These are phyloP conservation scores for Candida alai DNA, from an alignment of 805 yeast species.

Conservation along the genomic window DNA sequence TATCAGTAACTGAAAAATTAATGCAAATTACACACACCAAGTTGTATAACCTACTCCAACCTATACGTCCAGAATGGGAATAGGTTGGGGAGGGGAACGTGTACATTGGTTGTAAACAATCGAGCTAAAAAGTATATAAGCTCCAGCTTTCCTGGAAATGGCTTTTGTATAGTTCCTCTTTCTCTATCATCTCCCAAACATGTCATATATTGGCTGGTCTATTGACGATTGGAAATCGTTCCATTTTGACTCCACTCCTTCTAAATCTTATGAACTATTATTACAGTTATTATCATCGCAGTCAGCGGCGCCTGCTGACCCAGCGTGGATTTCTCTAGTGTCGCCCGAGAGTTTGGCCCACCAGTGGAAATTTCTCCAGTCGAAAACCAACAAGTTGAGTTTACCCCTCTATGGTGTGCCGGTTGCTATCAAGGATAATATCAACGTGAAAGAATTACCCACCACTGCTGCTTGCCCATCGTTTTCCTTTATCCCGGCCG, in stretches of 20 bases:
- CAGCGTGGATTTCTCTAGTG: conserved; percentile 90
- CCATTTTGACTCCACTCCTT: conserved; percentile 60
- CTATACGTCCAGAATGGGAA: no score
- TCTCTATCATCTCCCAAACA: no score
- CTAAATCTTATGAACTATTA: conserved; percentile 53
- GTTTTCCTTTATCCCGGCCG: conserved; percentile 60
- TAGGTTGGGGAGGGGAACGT: no score
- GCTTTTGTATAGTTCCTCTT: no score
- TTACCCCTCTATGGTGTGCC: conserved; percentile 91
- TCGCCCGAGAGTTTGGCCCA: conserved; percentile 56
- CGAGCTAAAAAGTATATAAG: no score
- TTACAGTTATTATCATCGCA: conserved; percentile 45
- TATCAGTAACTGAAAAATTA: no score
- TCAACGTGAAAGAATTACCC: conserved; percentile 74
- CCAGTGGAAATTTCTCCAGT: conserved; percentile 77
- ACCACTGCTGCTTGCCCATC: conserved; percentile 98
- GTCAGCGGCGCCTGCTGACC: conserved; percentile 49
- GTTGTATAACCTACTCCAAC: no score
- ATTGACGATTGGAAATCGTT: conserved; percentile 70
- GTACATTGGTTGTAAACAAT: no score
- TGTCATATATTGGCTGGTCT: conserved; percentile 65
- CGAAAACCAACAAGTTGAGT: conserved; percentile 48
- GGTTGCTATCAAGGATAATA: conserved; percentile 90
- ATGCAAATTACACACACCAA: no score
- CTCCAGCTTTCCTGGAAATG: no score